Conservation (phyloP, 352 stramenopile genomes). For the Pilasporangium apinafurcum region DNA sequence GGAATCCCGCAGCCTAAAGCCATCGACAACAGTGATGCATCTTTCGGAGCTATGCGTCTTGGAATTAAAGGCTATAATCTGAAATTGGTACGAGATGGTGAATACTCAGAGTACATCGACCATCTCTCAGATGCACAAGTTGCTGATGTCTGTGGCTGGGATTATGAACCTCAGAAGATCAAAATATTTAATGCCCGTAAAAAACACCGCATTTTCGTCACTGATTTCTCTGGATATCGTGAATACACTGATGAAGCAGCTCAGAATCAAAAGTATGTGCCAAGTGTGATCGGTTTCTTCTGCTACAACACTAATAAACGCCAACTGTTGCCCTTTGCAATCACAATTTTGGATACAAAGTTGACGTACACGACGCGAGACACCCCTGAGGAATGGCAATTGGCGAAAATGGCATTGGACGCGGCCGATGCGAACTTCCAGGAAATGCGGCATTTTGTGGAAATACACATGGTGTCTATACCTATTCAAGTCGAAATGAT, state of each 20-base stretch:
- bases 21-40: conserved; percentile 27
- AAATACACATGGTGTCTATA: conserved; percentile 40
- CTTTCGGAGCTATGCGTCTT: conserved; percentile 30
- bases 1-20: no score
- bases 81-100: conserved; percentile 5
- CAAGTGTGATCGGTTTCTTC: conserved; percentile 31
- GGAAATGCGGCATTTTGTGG: conserved; percentile 44
- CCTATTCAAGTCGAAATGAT: conserved; percentile 38
- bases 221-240: conserved; percentile 22
- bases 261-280: conserved; percentile 22
- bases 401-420: conserved; percentile 46
- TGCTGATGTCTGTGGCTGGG: conserved; percentile 20
- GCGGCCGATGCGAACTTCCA: conserved; percentile 34
- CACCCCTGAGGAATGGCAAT: conserved; percentile 25
- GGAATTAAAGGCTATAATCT: conserved; percentile 43
- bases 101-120: conserved; percentile 9
- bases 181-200: conserved; percentile 8
- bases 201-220: conserved; percentile 22
- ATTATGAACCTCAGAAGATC: no score
- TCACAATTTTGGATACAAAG: conserved; percentile 25
- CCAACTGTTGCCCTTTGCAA: conserved; percentile 35
- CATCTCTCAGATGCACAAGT: conserved; percentile 21
- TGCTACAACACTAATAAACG: conserved; percentile 18
- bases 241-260: conserved; percentile 19
- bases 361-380: conserved; percentile 46